Evolutionary conservation across 108 stramenopile species (phyloP).

Genomic region (Nannochloropsis salina): DNA sequence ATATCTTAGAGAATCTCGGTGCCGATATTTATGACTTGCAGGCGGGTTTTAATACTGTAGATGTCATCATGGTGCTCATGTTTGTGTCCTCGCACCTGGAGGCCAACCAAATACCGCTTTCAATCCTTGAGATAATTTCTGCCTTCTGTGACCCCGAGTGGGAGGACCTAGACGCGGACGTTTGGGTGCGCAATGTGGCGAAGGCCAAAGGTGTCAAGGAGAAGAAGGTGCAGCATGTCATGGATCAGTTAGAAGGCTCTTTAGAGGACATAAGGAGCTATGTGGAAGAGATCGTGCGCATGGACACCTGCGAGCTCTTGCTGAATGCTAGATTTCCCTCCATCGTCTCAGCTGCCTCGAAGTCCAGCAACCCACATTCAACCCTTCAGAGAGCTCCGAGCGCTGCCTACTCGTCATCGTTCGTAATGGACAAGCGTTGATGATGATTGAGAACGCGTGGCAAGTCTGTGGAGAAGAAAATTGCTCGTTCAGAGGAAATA

Average conservation of each 20-base stretch:
- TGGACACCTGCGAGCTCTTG: neutral
- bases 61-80: constrained; percentile 6
- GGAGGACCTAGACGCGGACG: constrained; percentile 1
- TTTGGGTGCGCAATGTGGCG: neutral
- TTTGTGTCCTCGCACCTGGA: constrained; percentile 9
- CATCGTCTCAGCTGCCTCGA: neutral
- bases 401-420: too few relatives aligned
- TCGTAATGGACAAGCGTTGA: too few relatives aligned
- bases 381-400: too few relatives aligned
- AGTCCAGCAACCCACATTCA: neutral
- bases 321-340: neutral
- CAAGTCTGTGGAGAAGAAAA: too few relatives aligned
- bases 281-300: neutral
- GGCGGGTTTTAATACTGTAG: constrained; percentile 8
- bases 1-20: neutral
- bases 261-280: neutral
- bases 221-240: neutral
- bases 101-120: constrained; percentile 2
- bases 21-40: constrained; percentile 10
- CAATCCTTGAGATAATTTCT: constrained; percentile 11
- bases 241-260: constrained; percentile 13
- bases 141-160: constrained; percentile 13
- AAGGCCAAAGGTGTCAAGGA: neutral
- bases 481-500: too few relatives aligned
- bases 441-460: too few relatives aligned